Base-by-base conservation (phyloP, 371 early-diverging fungal genomes). In the Mucor saturninus region DNA sequence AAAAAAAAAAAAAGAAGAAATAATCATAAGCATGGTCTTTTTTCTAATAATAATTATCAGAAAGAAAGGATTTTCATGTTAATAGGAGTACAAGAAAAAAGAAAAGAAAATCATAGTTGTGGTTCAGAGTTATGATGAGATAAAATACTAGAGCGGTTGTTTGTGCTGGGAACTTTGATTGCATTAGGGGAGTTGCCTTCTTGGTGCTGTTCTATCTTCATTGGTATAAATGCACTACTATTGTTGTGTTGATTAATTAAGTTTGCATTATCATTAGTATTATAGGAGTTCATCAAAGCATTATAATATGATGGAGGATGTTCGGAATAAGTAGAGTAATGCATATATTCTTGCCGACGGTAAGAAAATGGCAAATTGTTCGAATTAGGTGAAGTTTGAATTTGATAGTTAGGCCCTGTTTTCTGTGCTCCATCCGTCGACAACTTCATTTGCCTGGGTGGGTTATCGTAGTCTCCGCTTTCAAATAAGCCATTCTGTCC, bases 401-500 rank as follows among this genome's bases (percentile, higher is more conserved):
- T 45, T 38, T 54, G 62, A 46, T 61, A 61, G 7, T 54, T 43
- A 0, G n/a, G n/a, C 6, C 7, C 15, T 11, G 45, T 32, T 32
- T 52, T 54, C 3, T 45, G 28, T 21, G 21, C 21, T 7, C 30
- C 28, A 30, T 50, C 50, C 4, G 50, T 13, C 30, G 48, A 21
- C 21, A 30, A 14, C 30, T 50, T 50, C 30, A 50, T 11, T 11
- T 50, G 50, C 10, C 50, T 28, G 10, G 28, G 50, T 1, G 50
- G 13, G 10, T 50, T 28, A 15, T 57, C 31, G 46, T 38, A 61
- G 2, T 45, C 38, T 13, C 48, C 37, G 13, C 29, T 46, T 46
- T 61, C 62, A 54, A 54, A 61, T 43, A 61, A 48, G 0, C 62
- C 62, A 37, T 61, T 46, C 6, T 46, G 54, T 0, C 62, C 62